Evolutionary conservation across 2,329 filamentous ascomycete genomes (phyloP), one percentile per base, ranked within the genome.

Genomic region (Juglanconis oblonga): DNA sequence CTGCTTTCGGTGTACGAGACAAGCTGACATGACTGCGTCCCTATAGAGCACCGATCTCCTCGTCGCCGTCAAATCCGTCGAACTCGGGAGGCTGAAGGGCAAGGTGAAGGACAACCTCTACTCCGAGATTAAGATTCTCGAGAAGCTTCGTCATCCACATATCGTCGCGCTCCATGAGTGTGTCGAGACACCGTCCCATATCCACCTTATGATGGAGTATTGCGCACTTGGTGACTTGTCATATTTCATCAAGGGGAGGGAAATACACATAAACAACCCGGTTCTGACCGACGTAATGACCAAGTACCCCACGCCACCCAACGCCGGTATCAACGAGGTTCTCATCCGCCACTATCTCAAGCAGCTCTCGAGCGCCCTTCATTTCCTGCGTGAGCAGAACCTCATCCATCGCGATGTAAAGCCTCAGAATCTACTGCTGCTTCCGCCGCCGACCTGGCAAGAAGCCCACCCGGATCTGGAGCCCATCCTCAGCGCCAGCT

Each of bases 171-270:
- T 99, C 52, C 93, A 97, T 79, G 92, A 97, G 76, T 97, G 93
- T 78, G 84, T 94, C 73, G 93, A 98, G 74, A 89, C 91, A 0
- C 80, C 86, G 3, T 88, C 88, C 29, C 91, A 96, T 71, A 97
- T 98, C 76, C 95, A 99, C 76, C 84, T 99, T 61, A 88, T 98
- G 64, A 99, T 98, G 94, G 95, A 99, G 77, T 98, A 96, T 76
- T 98, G 95, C 77, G 92, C 96, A 72, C 84, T 99, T 45, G 94
- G 95, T 29, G 95, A 99, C 71, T 78, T 99, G 61, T 96, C 95
- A 10, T 82, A 94, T 57, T 98, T 99, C 75, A 97, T 99, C 78
- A 96, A 95, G 81, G 44, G 44, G 32, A 86, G 94, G 62, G 87
- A 94, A 62, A 90, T 88, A 70, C 84, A 97, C 50, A 83, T 82